phyloP scores from a whole-genome alignment of 108 stramenopile species.

The Tribonema minus region DNA sequence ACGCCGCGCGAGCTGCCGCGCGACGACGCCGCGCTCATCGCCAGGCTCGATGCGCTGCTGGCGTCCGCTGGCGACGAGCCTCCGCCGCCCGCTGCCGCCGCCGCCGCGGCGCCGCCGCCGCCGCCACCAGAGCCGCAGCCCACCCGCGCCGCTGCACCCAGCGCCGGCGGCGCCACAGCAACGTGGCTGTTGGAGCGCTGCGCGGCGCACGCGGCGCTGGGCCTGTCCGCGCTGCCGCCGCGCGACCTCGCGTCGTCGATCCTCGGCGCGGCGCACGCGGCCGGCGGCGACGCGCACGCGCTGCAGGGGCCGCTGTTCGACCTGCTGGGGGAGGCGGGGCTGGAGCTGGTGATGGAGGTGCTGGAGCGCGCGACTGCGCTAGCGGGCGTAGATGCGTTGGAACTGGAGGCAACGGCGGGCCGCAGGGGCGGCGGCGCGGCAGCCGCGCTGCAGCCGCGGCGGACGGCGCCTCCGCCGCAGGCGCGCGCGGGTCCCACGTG shows the following conservation, averaged over 20 bases:
- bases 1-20: not conserved
- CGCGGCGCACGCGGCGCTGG: slow-evolving; percentile 7
- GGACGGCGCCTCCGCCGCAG: not conserved
- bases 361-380: slow-evolving; percentile 10
- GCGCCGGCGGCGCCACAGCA: not conserved
- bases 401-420: not conserved
- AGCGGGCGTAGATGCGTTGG: not conserved
- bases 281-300: slow-evolving; percentile 16
- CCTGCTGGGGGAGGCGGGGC: slow-evolving; percentile 45
- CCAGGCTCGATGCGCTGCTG: not conserved
- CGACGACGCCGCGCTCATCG: not conserved
- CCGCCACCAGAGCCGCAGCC: too few species aligned
- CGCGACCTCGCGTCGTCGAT: slow-evolving; percentile 37
- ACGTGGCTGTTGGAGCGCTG: not conserved
- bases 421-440: not conserved
- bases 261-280: slow-evolving; percentile 1
- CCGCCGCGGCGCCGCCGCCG: not conserved
- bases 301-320: slow-evolving; percentile 43
- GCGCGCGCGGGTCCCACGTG: not conserved
- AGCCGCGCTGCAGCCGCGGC: not conserved
- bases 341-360: slow-evolving; percentile 50
- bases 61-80: not conserved
- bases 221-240: slow-evolving; percentile 10
- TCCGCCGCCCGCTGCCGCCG: not conserved
- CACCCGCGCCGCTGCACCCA: not conserved